Conservation (phyloP, 768 basidiomycete genomes). For the Hirschioporus abietinus region DNA sequence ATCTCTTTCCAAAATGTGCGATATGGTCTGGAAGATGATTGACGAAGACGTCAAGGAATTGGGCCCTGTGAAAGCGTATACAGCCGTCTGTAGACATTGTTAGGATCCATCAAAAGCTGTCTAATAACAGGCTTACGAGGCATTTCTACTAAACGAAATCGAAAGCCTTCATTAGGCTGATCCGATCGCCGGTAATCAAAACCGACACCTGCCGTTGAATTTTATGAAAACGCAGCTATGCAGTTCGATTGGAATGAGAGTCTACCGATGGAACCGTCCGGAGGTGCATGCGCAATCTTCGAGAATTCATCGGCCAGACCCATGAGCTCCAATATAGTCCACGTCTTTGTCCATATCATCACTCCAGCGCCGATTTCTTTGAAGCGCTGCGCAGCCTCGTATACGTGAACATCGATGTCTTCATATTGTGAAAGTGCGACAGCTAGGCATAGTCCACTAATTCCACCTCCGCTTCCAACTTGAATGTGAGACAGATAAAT, state of each 20-base stretch:
- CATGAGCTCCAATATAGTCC: slow-evolving; percentile 12
- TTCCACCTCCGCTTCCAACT: slow-evolving; percentile 12
- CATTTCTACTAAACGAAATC: slow-evolving; percentile 35
- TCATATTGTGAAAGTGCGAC: slow-evolving; percentile 28
- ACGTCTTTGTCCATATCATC: slow-evolving; percentile 25
- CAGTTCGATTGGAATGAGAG: neutral
- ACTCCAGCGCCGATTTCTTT: slow-evolving; percentile 61
- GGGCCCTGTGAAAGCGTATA: slow-evolving; percentile 37
- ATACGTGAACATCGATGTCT: slow-evolving; percentile 52
- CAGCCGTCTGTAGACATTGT: slow-evolving; percentile 16
- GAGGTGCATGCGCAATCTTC: slow-evolving; percentile 15
- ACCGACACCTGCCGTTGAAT: slow-evolving; percentile 29
- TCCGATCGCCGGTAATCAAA: slow-evolving; percentile 46
- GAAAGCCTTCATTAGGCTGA: slow-evolving; percentile 23
- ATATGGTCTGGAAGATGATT: slow-evolving; percentile 22
- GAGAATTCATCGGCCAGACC: slow-evolving; percentile 11
- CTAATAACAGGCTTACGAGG: slow-evolving; percentile 28
- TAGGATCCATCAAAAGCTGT: slow-evolving; percentile 5
- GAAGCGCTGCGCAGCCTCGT: slow-evolving; percentile 45
- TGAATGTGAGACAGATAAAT: neutral
- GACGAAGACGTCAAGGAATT: slow-evolving; percentile 42
- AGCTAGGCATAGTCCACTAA: slow-evolving; percentile 15
- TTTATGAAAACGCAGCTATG: neutral
- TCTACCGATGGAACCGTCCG: slow-evolving; percentile 7
- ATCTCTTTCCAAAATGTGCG: slow-evolving; percentile 27